Base-by-base conservation (phyloP, 106 monocot species). In the Narthecium ossifragum region DNA sequence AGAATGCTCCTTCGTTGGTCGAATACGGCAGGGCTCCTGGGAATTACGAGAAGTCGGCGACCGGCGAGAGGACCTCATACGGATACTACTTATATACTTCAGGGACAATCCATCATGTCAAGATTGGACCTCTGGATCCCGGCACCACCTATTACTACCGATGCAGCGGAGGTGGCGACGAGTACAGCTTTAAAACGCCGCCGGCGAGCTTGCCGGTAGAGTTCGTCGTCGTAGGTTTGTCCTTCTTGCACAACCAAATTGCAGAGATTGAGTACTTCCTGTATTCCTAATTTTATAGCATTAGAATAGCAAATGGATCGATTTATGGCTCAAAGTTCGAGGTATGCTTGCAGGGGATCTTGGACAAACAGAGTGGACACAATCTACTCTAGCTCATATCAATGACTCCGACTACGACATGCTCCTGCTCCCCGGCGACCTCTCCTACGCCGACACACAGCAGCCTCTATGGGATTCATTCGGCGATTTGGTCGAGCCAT, bases 351-450 rank as follows among this genome's bases (percentile, higher is more conserved):
- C 57, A 85, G 92, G 88, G 4, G 93, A 93, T 32, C 60, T 88
- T 2, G 93, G 93, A 4, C 93, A 93, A 40, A 93, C 93, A 1
- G 88, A 82, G n/a, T 93, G 93, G 93, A 93, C 93, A 1, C 56
- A 67, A 1, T 76, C 93, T 17, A 93, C 93, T 11, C 47, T 88
- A 36, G 20, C 57, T 17, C 88, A 88, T 55, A 56, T 85, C 45
- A 63, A 55, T 20, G 36, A 26, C 0, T 55, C 70, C 1, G 37
- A 75, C 64, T 85, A 88, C 60, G 85, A 93, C 79, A 63, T 93
- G 62, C 85, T 93, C 12, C 73, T 93, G 11, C 73, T 85, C 43
- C 85, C 93, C 24, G 93, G 93, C 31, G 93, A 93, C 63, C 73
- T 93, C 28, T 88, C 93, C 14, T 93, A 93, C 40, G 93, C 88